These are phyloP conservation scores for Zygosaccharomyces gambellarensis DNA, from an alignment of 805 yeast species.

Conservation along the genomic window DNA sequence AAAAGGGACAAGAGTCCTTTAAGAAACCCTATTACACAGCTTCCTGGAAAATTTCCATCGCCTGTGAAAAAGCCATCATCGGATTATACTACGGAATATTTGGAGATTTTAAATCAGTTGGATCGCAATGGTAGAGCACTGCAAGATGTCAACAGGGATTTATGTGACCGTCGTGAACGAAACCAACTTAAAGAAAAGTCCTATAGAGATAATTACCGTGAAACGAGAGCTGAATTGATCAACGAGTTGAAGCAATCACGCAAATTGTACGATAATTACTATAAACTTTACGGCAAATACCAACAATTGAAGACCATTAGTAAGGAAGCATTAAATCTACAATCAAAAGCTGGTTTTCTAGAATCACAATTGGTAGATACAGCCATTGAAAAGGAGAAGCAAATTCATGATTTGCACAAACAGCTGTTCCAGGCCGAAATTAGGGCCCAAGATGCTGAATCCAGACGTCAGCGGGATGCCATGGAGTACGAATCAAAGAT, in stretches of 20 bases:
- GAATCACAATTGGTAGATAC: conserved; percentile 27
- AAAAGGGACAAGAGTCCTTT: background rate
- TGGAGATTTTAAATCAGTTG: conserved; percentile 23
- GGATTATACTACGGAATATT: conserved; percentile 20
- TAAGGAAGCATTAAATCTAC: conserved; percentile 11
- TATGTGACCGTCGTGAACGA: conserved; percentile 10
- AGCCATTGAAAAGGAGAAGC: conserved; percentile 23
- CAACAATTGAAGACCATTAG: conserved; percentile 22
- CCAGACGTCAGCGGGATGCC: conserved; percentile 21
- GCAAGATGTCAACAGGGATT: conserved; percentile 14
- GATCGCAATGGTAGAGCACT: conserved; percentile 27
- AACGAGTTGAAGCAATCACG: conserved; percentile 34
- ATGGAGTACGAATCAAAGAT: conserved; percentile 26
- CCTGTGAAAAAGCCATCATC: conserved; percentile 14
- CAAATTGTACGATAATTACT: conserved; percentile 35
- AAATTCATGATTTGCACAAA: conserved; percentile 30
- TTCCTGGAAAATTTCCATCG: conserved; percentile 35
- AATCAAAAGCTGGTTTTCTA: conserved; percentile 18
- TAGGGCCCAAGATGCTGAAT: conserved; percentile 25
- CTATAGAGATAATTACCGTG: conserved; percentile 24
- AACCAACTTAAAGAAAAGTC: conserved; percentile 10
- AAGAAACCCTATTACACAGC: background rate
- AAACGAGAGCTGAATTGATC: conserved; percentile 31
- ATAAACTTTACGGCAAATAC: conserved; percentile 31
- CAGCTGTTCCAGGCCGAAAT: conserved; percentile 23